Evolutionary conservation across 441 rosid genomes (phyloP).

Genomic region (Aleurites moluccanus): DNA sequence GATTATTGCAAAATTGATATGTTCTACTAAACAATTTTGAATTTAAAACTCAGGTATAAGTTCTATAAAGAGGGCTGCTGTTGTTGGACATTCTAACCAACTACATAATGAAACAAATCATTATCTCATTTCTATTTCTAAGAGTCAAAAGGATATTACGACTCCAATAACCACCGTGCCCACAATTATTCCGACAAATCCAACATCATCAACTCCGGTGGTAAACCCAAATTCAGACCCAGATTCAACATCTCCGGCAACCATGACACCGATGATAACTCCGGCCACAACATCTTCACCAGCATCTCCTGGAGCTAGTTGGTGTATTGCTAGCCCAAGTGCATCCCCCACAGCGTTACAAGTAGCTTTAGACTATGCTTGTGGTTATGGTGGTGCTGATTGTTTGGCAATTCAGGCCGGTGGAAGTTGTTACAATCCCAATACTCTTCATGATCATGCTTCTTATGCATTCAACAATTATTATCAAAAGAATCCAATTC

Average conservation of each 20-base stretch:
- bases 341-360: constrained; percentile 60
- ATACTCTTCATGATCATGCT: constrained; percentile 72
- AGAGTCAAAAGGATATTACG: constrained; percentile 57
- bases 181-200: constrained; percentile 40
- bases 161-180: constrained; percentile 85
- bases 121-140: constrained; percentile 16
- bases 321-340: constrained; percentile 79
- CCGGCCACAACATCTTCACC: constrained; percentile 33
- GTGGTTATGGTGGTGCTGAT: constrained; percentile 86
- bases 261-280: constrained; percentile 40
- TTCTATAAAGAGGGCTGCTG: constrained; percentile 24
- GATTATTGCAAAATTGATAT: too few relatives aligned
- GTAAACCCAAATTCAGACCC: constrained; percentile 68
- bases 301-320: constrained; percentile 49
- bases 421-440: constrained; percentile 62
- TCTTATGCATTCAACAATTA: constrained; percentile 89
- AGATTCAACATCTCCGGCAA: constrained; percentile 43
- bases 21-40: not conserved
- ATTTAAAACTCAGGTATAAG: constrained; percentile 34
- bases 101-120: not conserved
- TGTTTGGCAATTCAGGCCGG: constrained; percentile 66
- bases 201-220: constrained; percentile 37
- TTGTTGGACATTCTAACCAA: constrained; percentile 6
- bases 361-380: constrained; percentile 73
- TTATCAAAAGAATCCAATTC: constrained; percentile 77